Conservation (phyloP, 371 early-diverging fungal species). For the Mortierella sp. region DNA sequence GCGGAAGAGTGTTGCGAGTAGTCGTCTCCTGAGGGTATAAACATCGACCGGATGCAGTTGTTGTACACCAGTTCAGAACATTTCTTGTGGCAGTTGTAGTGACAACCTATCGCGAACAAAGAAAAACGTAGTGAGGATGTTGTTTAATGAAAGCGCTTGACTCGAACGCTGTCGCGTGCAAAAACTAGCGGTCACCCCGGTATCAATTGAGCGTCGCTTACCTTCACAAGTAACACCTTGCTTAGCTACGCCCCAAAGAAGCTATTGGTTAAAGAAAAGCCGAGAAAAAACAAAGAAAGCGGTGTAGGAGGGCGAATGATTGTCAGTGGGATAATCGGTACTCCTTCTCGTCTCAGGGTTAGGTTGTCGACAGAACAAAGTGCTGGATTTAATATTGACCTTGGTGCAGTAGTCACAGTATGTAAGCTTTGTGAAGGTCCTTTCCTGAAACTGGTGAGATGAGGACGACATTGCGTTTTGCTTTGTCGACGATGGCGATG, state of each 20-base stretch:
- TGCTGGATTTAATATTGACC: slow-evolving; percentile 12
- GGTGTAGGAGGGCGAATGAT: not conserved
- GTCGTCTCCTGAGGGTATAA: slow-evolving; percentile 32
- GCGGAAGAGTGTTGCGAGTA: slow-evolving; percentile 6
- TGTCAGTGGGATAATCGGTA: not conserved
- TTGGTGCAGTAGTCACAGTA: slow-evolving; percentile 61
- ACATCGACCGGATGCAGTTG: slow-evolving; percentile 42
- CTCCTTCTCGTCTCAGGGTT: not conserved
- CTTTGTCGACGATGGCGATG: not conserved
- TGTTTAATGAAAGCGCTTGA: not conserved
- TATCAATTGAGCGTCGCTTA: slow-evolving; percentile 12
- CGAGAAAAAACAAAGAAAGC: too few species aligned
- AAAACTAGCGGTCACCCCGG: not conserved
- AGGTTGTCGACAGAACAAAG: not conserved
- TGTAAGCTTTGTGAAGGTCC: slow-evolving; percentile 56
- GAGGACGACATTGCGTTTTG: slow-evolving; percentile 21
- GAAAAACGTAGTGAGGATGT: not conserved
- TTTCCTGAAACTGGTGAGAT: slow-evolving; percentile 55
- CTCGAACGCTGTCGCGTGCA: not conserved
- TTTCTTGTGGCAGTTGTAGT: slow-evolving; percentile 55
- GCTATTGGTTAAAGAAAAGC: slow-evolving; percentile 1
- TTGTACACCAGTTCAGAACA: slow-evolving; percentile 51
- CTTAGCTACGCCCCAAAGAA: slow-evolving; percentile 60
- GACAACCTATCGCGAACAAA: slow-evolving; percentile 37
- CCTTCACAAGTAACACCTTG: slow-evolving; percentile 59